Percentiles rank a stretch among this genome's conserved stretches.
phyloP scores from a whole-genome alignment of 768 basidiomycete genomes.

The Agaricus bisporus region DNA sequence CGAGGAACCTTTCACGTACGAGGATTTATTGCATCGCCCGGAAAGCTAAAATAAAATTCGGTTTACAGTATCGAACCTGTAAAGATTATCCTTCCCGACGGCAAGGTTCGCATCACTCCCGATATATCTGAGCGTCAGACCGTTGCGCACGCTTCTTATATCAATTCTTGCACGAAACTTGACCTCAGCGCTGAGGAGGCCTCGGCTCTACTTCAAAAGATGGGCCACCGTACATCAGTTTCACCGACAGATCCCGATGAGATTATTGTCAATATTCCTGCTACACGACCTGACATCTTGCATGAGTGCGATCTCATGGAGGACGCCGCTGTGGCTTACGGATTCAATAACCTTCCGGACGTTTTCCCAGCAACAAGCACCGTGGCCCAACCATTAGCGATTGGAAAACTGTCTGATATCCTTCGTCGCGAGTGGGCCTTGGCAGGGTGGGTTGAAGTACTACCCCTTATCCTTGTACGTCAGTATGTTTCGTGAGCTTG shows the following conservation, averaged over 20 bases:
- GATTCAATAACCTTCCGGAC: slow-evolving; percentile 93
- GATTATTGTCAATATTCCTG: slow-evolving; percentile 72
- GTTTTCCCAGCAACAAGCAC: slow-evolving; percentile 92
- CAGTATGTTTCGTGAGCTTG: neutral
- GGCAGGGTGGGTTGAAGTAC: slow-evolving; percentile 93
- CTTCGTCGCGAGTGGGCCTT: slow-evolving; percentile 88
- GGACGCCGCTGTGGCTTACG: slow-evolving; percentile 95
- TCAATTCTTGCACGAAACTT: slow-evolving; percentile 94
- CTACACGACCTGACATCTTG: slow-evolving; percentile 97
- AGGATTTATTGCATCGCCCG: too few relatives aligned
- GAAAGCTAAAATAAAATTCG: neutral
- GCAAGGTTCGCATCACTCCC: slow-evolving; percentile 70
- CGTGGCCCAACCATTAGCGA: slow-evolving; percentile 84
- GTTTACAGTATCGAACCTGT: slow-evolving; percentile 83
- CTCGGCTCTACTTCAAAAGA: slow-evolving; percentile 68
- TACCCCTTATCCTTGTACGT: slow-evolving; percentile 88
- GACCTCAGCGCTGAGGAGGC: slow-evolving; percentile 61
- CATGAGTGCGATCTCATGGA: slow-evolving; percentile 99
- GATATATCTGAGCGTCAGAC: slow-evolving; percentile 70
- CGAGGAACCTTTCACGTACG: slow-evolving; percentile 87
- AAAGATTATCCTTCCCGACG: slow-evolving; percentile 75
- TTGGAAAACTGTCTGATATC: slow-evolving; percentile 87
- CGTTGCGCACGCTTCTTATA: slow-evolving; percentile 77
- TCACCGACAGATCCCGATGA: slow-evolving; percentile 57
- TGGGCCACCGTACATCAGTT: slow-evolving; percentile 63